Evolutionary conservation across 108 stramenopile species (phyloP), one percentile per base, ranked within the genome.

Genomic region (Aurantiochytrium sp.): DNA sequence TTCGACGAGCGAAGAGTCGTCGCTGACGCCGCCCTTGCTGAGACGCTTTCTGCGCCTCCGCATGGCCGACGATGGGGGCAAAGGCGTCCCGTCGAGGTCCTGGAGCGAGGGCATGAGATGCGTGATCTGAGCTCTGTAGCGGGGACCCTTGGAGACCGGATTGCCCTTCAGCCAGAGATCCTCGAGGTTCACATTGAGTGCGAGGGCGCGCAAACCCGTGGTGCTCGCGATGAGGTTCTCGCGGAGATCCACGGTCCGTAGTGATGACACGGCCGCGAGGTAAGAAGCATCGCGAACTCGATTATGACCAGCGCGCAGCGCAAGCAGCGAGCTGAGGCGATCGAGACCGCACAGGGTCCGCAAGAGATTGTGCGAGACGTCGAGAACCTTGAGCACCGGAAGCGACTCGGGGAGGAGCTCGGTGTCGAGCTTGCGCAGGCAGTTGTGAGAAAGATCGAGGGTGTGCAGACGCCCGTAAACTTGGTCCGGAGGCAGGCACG

Each of bases 51-150:
- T 34, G 8, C 34, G 27, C 24, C 34, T 15, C 10, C 59, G 59
- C 59, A 65, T 65, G 8, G 59, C 34, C 19, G 59, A 65, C 1
- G 73, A 81, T 22, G 73, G 73, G 1, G 73, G 73, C 39, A 81
- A 48, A 48, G 73, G 27, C 1, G 27, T 24, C 6, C 45, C 73
- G 24, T 81, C 73, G 12, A 81, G 45, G n/a, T 48, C 42, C 19
- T 48, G 39, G 24, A 81, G 73, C 6, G 73, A 81, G 39, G 73
- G 73, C 45, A 81, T 27, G n/a, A 81, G 45, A 48, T 81, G 73
- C 0, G 30, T 81, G 1, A 81, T 15, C 32, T 81, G 73, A 19
- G 73, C 73, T 42, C 73, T 12, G 73, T 81, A 81, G 27, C 73
- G 39, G 12, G 12, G n/a, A 3, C 45, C 30, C n/a, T 48, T 41